Evolutionary conservation across 2,329 filamentous ascomycete genomes (phyloP), one percentile per base, ranked within the genome.

Genomic region (Cladophialophora chaetospira): DNA sequence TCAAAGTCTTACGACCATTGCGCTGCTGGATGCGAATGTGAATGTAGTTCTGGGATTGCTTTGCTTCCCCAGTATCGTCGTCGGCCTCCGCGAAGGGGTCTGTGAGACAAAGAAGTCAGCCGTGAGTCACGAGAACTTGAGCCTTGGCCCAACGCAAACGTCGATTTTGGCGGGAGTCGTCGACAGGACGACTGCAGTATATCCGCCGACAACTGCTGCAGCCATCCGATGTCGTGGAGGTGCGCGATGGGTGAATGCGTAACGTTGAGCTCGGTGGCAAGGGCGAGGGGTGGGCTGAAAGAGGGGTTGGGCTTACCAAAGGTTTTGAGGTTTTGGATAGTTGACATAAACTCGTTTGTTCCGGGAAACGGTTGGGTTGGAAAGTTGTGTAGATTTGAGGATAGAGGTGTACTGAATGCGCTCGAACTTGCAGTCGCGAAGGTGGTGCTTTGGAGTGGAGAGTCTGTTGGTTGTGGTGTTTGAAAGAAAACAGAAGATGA

Each of bases 61-160:
- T 94, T 76, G 86, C 88, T 81, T 96, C 89, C 83, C 91, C 92
- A 78, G 88, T 91, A 79, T 96, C 92, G 88, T 97, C 93, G 90
- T 97, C 94, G 86, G 92, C 94, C 90, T 97, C 94, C 88, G 94
- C 94, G 91, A 99, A 99, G 88, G 94, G 94, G 88, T 99, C 94
- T 97, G 73, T 69, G 63, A 51, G 21, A 48, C n/a, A 46, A 29
- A 45, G 9, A 46, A 28, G 55, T 58, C 35, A 62, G 60, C 38
- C 49, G 53, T 42, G 36, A 44, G 50, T 54, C 49, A 44, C 51
- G 11, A 44, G 42, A 42, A 45, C 6, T 4, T 19, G 26, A 36
- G 40, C 21, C 6, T 23, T 9, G 48, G 19, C 17, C 13, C 11
- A 13, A 40, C 13, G 36, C 19, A 8, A 10, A 31, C 19, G 21